A percentile compares a stretch with the other conserved stretches of the same genome.
These are phyloP conservation scores for Penicillium steckii DNA, from an alignment of 495 filamentous ascomycete species.

Conservation along the genomic window DNA sequence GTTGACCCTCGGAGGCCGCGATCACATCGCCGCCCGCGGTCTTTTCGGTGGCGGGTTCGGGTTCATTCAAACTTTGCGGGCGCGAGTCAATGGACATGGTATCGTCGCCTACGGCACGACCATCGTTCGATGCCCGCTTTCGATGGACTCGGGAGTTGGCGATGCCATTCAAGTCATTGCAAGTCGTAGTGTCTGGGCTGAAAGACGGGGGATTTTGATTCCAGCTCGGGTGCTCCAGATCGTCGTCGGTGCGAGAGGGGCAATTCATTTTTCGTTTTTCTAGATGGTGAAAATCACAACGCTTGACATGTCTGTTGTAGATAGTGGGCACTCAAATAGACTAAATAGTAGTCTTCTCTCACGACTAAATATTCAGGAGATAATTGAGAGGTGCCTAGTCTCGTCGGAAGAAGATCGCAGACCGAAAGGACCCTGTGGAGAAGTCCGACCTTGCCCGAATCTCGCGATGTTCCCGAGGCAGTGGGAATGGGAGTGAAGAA, in stretches of 20 bases:
- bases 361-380: neutral
- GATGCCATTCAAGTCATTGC: conserved; percentile 62
- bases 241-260: conserved; percentile 62
- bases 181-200: conserved; percentile 57
- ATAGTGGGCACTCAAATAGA: neutral
- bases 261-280: conserved; percentile 67
- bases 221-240: conserved; percentile 50
- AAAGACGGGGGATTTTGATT: conserved; percentile 60
- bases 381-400: neutral
- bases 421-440: neutral
- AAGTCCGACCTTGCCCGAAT: neutral
- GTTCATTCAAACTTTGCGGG: conserved; percentile 23
- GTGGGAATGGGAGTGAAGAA: no score
- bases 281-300: no score
- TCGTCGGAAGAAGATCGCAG: neutral
- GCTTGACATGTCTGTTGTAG: neutral
- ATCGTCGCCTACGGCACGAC: conserved; percentile 23
- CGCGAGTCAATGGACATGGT: conserved; percentile 23
- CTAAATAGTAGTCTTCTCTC: neutral
- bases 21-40: conserved; percentile 31
- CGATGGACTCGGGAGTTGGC: conserved; percentile 41
- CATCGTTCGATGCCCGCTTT: conserved; percentile 26
- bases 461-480: neutral
- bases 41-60: conserved; percentile 28
- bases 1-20: conserved; percentile 33